Conservation (phyloP, 1,139 yeast species). For the Nakaseomyces nivariensis region DNA sequence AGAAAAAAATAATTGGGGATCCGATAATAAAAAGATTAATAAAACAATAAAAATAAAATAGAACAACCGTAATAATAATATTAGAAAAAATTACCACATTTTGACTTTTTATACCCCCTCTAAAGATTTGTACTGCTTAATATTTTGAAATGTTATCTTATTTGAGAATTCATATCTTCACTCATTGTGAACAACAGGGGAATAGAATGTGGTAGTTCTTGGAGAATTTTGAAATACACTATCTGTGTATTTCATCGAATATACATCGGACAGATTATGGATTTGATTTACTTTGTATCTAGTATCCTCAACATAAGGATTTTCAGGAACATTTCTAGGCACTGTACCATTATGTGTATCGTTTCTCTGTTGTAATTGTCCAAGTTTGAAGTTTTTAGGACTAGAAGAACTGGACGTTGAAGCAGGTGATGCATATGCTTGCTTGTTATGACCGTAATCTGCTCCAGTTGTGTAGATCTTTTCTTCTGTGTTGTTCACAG, state of each 20-base stretch:
- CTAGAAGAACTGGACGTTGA: not conserved
- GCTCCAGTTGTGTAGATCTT: not conserved
- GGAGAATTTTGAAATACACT: not conserved
- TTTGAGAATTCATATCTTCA: not conserved
- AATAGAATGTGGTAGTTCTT: not conserved
- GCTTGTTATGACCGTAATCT: not conserved
- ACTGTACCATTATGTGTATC: not conserved
- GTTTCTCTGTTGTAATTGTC: not conserved
- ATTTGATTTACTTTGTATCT: not conserved
- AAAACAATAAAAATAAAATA: no score
- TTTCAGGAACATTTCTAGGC: not conserved
- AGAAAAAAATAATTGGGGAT: no score
- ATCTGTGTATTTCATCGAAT: not conserved
- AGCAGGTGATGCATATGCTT: not conserved
- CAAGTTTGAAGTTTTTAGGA: not conserved
- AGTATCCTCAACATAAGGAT: not conserved
- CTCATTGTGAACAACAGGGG: not conserved
- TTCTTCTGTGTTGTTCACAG: not conserved
- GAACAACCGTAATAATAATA: no score
- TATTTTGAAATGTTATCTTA: no score
- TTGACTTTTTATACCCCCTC: no score
- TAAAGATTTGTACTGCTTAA: no score
- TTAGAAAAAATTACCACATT: no score
- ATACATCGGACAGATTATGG: not conserved
- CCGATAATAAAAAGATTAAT: no score